Evolutionary conservation across 352 stramenopile species (phyloP).

Genomic region (Phytophthora pseudosyringae): DNA sequence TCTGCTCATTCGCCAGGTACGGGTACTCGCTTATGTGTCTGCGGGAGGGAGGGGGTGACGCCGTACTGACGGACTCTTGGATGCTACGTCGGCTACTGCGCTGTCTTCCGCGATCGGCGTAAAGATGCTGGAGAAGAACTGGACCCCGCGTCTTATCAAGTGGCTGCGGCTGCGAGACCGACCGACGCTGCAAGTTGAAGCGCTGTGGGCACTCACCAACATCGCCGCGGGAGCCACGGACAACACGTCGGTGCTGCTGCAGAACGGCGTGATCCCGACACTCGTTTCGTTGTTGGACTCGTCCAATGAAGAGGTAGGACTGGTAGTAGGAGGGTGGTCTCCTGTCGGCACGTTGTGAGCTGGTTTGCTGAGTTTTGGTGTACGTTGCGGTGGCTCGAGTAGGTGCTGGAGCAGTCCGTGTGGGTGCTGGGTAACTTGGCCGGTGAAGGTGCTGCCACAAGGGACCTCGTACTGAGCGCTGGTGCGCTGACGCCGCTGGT

Average conservation of each 20-base stretch:
- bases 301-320: constrained; percentile 88
- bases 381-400: constrained; percentile 35
- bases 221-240: constrained; percentile 93
- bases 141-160: constrained; percentile 87
- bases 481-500: constrained; percentile 87
- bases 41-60: neutral
- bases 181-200: constrained; percentile 91
- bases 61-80: constrained; percentile 14
- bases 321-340: constrained; percentile 21
- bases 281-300: constrained; percentile 92
- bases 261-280: constrained; percentile 92
- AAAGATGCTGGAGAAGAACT: constrained; percentile 91
- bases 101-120: neutral
- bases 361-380: constrained; percentile 37
- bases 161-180: constrained; percentile 82
- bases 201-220: constrained; percentile 95
- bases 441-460: constrained; percentile 87
- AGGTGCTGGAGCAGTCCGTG: constrained; percentile 93
- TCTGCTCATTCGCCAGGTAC: constrained; percentile 86
- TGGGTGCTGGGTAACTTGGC: constrained; percentile 94
- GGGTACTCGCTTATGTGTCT: constrained; percentile 3
- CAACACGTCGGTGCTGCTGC: constrained; percentile 92
- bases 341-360: constrained; percentile 29
- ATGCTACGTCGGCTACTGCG: constrained; percentile 3
- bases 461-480: constrained; percentile 89